phyloP scores from a whole-genome alignment of 257 asterid species.

The Forsythia suspensa region DNA sequence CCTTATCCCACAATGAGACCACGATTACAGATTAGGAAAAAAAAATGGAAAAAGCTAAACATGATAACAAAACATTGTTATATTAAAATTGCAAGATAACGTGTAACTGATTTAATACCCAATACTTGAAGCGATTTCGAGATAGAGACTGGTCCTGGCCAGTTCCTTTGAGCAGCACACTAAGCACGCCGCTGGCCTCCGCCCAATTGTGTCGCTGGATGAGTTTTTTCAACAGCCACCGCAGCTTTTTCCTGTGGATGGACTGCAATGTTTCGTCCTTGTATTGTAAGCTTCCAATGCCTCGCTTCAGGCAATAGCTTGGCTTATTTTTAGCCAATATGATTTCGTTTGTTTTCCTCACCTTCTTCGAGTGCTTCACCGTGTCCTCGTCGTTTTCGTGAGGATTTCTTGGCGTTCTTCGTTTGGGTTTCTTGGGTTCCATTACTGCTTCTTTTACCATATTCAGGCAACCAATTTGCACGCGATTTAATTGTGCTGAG shows the following conservation, averaged over 20 bases:
- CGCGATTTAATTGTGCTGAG: too few species aligned
- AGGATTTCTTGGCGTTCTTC: conserved; percentile 14
- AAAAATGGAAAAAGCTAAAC: background rate
- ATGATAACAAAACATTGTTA: too few species aligned
- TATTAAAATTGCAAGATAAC: too few species aligned
- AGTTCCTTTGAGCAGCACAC: conserved; percentile 65
- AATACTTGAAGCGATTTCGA: conserved; percentile 61
- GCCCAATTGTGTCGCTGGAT: conserved; percentile 55
- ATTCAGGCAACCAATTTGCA: background rate
- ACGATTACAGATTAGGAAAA: too few species aligned
- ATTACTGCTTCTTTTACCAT: conserved; percentile 20
- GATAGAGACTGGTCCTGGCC: conserved; percentile 39
- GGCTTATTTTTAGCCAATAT: conserved; percentile 45
- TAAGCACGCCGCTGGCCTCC: conserved; percentile 73
- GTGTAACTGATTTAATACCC: conserved; percentile 35
- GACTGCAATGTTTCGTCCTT: conserved; percentile 41
- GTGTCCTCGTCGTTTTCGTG: conserved; percentile 31
- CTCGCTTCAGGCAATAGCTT: conserved; percentile 52
- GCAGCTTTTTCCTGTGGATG: conserved; percentile 51
- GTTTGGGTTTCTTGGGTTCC: conserved; percentile 15
- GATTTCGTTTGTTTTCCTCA: conserved; percentile 34
- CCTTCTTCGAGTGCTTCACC: conserved; percentile 16
- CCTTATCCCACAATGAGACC: background rate
- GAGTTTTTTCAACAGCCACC: conserved; percentile 43
- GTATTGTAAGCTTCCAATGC: conserved; percentile 35